Evolutionary conservation across 306 rosid species (phyloP).

Genomic region (Lithocarpus polystachyus): DNA sequence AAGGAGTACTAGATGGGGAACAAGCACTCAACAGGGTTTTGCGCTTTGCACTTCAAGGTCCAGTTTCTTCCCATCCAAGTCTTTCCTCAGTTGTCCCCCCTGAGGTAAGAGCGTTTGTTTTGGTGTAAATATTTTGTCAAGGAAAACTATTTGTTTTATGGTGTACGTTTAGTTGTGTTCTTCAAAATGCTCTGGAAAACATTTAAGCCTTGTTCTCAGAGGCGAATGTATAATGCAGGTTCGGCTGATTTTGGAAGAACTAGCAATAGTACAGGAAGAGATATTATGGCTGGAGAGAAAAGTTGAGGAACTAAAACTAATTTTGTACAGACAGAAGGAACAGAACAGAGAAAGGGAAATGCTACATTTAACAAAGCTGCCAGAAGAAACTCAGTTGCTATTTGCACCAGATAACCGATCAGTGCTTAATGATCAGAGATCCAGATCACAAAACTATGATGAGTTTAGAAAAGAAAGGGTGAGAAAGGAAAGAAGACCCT

Average conservation of each 20-base stretch:
- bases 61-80: slow-evolving; percentile 49
- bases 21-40: slow-evolving; percentile 53
- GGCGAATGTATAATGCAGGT: slow-evolving; percentile 35
- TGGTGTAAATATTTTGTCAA: no score
- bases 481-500: slow-evolving; percentile 37
- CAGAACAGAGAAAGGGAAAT: slow-evolving; percentile 46
- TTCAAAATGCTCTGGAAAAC: neutral
- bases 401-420: slow-evolving; percentile 31
- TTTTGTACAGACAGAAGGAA: slow-evolving; percentile 49
- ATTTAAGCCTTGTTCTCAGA: neutral
- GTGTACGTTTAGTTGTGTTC: no score
- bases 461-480: slow-evolving; percentile 30
- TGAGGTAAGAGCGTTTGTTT: slow-evolving; percentile 36
- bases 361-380: slow-evolving; percentile 26
- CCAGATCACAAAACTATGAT: slow-evolving; percentile 46
- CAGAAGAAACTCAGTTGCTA: slow-evolving; percentile 33
- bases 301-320: slow-evolving; percentile 61
- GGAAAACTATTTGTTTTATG: no score
- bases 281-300: slow-evolving; percentile 59
- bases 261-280: slow-evolving; percentile 71
- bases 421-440: slow-evolving; percentile 29
- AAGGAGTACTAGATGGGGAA: slow-evolving; percentile 59
- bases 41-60: slow-evolving; percentile 61
- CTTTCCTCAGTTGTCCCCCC: slow-evolving; percentile 52
- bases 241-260: slow-evolving; percentile 61